phyloP scores from a whole-genome alignment of 306 rosid genomes.

The Glycine latifolia region DNA sequence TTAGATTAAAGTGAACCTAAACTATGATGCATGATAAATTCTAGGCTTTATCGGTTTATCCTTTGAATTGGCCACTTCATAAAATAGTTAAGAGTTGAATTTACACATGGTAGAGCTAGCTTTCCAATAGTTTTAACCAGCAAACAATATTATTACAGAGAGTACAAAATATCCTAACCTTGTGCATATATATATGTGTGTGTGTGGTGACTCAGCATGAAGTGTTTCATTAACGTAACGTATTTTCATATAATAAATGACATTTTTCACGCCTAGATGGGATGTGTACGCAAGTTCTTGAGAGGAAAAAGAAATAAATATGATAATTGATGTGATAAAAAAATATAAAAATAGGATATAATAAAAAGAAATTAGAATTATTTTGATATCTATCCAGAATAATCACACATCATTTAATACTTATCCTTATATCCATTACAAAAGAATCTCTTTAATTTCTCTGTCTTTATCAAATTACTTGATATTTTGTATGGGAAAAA shows the following conservation, averaged over 20 bases:
- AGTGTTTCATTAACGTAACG: constrained; percentile 1
- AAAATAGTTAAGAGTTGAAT: not conserved
- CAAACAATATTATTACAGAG: not conserved
- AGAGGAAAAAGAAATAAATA: not conserved
- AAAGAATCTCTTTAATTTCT: not conserved
- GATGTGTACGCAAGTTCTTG: not conserved
- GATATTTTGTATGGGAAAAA: not conserved
- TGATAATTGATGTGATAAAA: not conserved
- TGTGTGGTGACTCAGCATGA: not conserved
- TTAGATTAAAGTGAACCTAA: not conserved
- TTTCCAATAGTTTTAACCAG: not conserved
- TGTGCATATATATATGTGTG: not conserved
- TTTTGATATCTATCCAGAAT: constrained; percentile 13
- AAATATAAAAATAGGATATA: not conserved
- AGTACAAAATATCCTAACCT: not conserved
- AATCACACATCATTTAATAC: constrained; percentile 15
- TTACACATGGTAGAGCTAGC: not conserved
- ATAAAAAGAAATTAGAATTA: not conserved
- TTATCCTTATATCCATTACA: constrained; percentile 16
- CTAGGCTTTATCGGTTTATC: not conserved
- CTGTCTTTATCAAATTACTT: constrained; percentile 21
- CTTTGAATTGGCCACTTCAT: not conserved
- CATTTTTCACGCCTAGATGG: not conserved
- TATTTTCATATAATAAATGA: not conserved
- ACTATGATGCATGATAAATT: constrained; percentile 1